Evolutionary conservation across 1,139 yeast genomes (phyloP), one percentile per base, ranked within the genome.

Genomic region (Lodderomyces jiufengensis): DNA sequence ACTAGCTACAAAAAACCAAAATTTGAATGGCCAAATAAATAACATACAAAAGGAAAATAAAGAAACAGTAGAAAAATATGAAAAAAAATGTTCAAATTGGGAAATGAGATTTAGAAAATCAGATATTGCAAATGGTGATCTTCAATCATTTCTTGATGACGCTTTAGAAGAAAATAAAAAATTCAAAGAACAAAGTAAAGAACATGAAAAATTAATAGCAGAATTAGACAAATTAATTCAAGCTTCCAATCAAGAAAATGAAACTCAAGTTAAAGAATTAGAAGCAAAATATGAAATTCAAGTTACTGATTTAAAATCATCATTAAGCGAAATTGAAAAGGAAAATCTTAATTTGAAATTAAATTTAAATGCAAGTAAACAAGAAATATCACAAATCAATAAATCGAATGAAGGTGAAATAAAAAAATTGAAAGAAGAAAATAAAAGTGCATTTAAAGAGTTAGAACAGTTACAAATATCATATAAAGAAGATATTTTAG

Each of bases 371-470:
- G 9, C 25, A 16, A 24, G 25, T 26, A 21, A 26, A 29, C 21
- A 22, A 23, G 27, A 26, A 23, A 9, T 21, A 11, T 12, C 10
- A 33, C 56, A 49, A 36, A 53, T 52, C 28, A 55, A 50, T 31
- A 41, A 52, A 20, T 46, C 54, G 15, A 24, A 51, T 48, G 29
- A 56, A 52, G 18, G 42, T 3, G n/a, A 30, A 52, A 51, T 33
- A 43, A 48, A 32, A 54, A 52, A 40, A 47, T 48, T 31, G 41
- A 51, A 36, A 22, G 24, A 22, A 22, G 24, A 9, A 22, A 22
- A 22, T 22, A 8, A 22, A 22, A 8, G 9, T 4, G 4, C 5
- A 22, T 4, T 5, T 6, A 6, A 6, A 22, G 24, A 22, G n/a
- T 22, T 22, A 4, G n/a, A 22, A 22, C 7, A 9, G 9, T 9